phyloP scores from a whole-genome alignment of 1,139 yeast genomes.

The Candida sanyaensis region DNA sequence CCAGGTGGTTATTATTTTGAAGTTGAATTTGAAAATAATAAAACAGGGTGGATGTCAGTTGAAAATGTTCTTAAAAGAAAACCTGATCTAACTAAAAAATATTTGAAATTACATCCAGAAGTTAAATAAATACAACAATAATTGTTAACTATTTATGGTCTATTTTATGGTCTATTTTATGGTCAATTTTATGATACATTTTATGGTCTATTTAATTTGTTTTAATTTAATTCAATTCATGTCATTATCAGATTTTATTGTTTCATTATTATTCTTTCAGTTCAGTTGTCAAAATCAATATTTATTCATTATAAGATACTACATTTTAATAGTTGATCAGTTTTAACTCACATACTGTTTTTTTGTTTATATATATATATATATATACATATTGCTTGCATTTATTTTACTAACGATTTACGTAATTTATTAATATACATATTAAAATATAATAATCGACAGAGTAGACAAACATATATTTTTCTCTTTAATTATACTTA shows the following conservation, averaged over 20 bases:
- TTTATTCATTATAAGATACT: too few relatives aligned
- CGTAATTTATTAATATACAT: not conserved
- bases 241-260: too few relatives aligned
- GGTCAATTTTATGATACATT: too few relatives aligned
- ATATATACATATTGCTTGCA: not conserved
- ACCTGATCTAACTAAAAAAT: conserved; percentile 4
- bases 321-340: too few relatives aligned
- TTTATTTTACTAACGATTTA: not conserved
- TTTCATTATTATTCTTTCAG: too few relatives aligned
- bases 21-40: conserved; percentile 5
- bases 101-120: conserved; percentile 4
- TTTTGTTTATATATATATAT: not conserved
- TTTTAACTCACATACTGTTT: too few relatives aligned
- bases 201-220: too few relatives aligned
- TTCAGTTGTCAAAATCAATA: too few relatives aligned
- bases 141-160: too few relatives aligned
- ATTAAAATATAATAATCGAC: not conserved
- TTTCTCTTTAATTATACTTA: too few relatives aligned
- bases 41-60: conserved; percentile 6
- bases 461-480: not conserved
- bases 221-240: too few relatives aligned
- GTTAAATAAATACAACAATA: conserved; percentile 4
- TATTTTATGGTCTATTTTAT: too few relatives aligned
- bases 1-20: conserved; percentile 7
- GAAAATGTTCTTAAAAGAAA: conserved; percentile 4